Conservation (phyloP, 257 asterid species). For the Primulina eburnea region DNA sequence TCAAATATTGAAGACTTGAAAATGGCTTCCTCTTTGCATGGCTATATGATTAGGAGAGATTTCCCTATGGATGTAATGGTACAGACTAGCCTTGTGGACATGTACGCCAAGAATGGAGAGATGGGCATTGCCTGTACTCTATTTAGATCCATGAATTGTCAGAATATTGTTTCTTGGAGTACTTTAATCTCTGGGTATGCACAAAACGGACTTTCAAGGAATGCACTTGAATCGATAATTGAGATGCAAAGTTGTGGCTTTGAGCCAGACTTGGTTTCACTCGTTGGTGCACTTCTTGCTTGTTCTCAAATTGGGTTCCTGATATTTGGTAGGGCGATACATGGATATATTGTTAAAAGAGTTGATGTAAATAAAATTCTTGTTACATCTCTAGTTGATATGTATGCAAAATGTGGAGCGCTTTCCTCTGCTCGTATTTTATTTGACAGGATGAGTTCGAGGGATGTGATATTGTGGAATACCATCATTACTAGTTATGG, state of each 20-base stretch:
- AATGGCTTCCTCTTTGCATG: slow-evolving; percentile 67
- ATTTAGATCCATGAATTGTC: slow-evolving; percentile 40
- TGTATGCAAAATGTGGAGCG: slow-evolving; percentile 81
- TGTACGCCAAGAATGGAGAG: slow-evolving; percentile 72
- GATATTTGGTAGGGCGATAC: slow-evolving; percentile 50
- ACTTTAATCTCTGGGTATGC: slow-evolving; percentile 68
- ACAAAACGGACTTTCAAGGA: slow-evolving; percentile 51
- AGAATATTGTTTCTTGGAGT: slow-evolving; percentile 69
- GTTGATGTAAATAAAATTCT: slow-evolving; percentile 41
- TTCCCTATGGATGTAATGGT: slow-evolving; percentile 42
- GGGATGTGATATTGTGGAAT: slow-evolving; percentile 66
- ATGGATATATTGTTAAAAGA: slow-evolving; percentile 52
- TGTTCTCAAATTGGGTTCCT: slow-evolving; percentile 61
- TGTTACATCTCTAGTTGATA: slow-evolving; percentile 66
- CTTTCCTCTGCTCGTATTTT: slow-evolving; percentile 45
- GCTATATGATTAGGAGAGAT: slow-evolving; percentile 46
- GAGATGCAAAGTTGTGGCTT: slow-evolving; percentile 62
- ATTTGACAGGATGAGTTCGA: slow-evolving; percentile 34
- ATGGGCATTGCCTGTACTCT: slow-evolving; percentile 43
- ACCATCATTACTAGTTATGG: slow-evolving; percentile 76
- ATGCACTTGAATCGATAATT: slow-evolving; percentile 48
- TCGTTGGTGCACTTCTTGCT: slow-evolving; percentile 63
- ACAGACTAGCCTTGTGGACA: slow-evolving; percentile 67
- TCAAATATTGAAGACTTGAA: slow-evolving; percentile 41
- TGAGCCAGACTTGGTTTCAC: slow-evolving; percentile 55